Percentiles rank a stretch among this genome's conserved stretches.
These are phyloP conservation scores for Lachnellula occidentalis DNA, from an alignment of 2,329 filamentous ascomycete species.

Conservation along the genomic window DNA sequence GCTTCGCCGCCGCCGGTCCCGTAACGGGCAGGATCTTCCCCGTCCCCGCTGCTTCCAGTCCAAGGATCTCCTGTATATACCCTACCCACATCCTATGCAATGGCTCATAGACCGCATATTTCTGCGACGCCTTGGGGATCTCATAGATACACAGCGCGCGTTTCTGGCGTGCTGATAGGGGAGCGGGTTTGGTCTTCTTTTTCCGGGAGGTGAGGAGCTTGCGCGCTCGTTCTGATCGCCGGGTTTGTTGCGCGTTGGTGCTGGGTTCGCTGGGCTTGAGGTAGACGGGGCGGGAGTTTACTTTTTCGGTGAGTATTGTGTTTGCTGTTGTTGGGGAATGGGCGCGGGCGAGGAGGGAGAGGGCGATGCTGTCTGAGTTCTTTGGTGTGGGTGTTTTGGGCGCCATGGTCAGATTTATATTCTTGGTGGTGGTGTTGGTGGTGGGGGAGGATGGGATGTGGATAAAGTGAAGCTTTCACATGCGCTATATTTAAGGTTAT, in stretches of 20 bases:
- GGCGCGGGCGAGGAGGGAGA: conserved; percentile 67
- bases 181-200: conserved; percentile 50
- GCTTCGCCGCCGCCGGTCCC: conserved; percentile 57
- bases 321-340: conserved; percentile 68
- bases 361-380: conserved; percentile 35
- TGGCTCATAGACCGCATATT: conserved; percentile 71
- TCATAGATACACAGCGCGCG: conserved; percentile 68
- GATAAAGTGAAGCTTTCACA: conserved; percentile 12
- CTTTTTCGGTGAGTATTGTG: conserved; percentile 74
- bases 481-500: conserved; percentile 9
- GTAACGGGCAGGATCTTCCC: conserved; percentile 16
- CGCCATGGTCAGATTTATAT: conserved; percentile 11
- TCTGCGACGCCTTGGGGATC: conserved; percentile 61
- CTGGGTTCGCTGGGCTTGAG: conserved; percentile 71
- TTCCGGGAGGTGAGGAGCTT: conserved; percentile 35
- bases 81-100: conserved; percentile 75
- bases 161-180: conserved; percentile 75
- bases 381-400: conserved; percentile 9
- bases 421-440: background rate
- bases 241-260: conserved; percentile 50
- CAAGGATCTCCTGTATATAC: conserved; percentile 80
- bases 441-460: background rate
- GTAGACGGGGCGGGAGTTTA: conserved; percentile 75
- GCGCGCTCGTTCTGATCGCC: conserved; percentile 25
- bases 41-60: conserved; percentile 34